Evolutionary conservation across 1,284 basidiomycete genomes (phyloP).

Genomic region (Hypsizygus ulmarius): DNA sequence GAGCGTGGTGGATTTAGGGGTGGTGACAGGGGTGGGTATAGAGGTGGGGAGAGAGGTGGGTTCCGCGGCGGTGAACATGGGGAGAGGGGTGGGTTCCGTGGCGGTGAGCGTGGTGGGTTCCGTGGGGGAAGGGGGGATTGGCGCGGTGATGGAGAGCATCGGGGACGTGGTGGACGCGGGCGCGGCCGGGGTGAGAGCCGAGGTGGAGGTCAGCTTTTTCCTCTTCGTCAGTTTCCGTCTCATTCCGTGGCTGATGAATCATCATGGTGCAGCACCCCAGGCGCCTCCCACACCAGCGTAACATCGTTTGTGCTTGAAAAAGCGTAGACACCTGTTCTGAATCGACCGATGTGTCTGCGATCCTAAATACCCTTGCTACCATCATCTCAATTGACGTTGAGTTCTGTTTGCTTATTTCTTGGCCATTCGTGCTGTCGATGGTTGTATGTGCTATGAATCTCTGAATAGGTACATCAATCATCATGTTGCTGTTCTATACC

Average conservation of each 20-base stretch:
- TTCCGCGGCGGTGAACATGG: constrained; percentile 39
- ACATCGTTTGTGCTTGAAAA: constrained; percentile 3
- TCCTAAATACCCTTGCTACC: constrained; percentile 3
- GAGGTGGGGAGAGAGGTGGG: constrained; percentile 35
- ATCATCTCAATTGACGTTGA: constrained; percentile 4
- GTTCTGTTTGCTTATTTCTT: not conserved
- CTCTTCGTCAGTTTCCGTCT: not conserved
- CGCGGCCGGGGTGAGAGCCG: constrained; percentile 29
- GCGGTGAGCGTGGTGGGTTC: constrained; percentile 26
- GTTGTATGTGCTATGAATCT: constrained; percentile 8
- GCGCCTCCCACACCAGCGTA: constrained; percentile 13
- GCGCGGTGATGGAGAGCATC: constrained; percentile 31
- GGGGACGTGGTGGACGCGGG: constrained; percentile 31
- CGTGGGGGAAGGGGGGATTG: constrained; percentile 30
- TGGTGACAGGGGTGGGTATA: constrained; percentile 36
- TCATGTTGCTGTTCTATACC: constrained; percentile 6
- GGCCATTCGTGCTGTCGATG: constrained; percentile 6
- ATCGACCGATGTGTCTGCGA: constrained; percentile 5
- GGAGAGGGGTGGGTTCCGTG: constrained; percentile 23
- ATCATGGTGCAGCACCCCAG: constrained; percentile 5
- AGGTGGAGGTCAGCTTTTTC: constrained; percentile 19
- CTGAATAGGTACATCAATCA: constrained; percentile 7
- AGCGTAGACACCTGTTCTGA: constrained; percentile 6
- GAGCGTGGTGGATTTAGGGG: constrained; percentile 38
- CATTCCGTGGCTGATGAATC: constrained; percentile 3